These are phyloP conservation scores for Glonium stellatum DNA, from an alignment of 495 filamentous ascomycete genomes.

Conservation along the genomic window DNA sequence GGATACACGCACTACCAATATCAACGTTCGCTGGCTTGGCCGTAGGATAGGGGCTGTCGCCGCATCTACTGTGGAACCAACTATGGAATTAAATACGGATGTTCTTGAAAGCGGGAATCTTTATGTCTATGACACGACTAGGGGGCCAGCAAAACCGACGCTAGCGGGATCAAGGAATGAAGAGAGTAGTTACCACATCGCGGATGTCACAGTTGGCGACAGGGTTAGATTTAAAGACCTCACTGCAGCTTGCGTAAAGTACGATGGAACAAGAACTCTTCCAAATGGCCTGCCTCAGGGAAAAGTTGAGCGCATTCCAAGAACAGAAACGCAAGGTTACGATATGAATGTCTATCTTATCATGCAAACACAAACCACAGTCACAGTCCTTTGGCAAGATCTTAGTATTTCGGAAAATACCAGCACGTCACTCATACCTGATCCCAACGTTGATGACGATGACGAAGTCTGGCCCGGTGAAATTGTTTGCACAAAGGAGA, in stretches of 20 bases:
- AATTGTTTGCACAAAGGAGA: conserved; percentile 45
- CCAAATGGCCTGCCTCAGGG: conserved; percentile 14
- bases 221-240: conserved; percentile 50
- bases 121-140: conserved; percentile 31
- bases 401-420: conserved; percentile 42
- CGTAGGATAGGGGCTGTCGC: conserved; percentile 35
- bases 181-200: conserved; percentile 23
- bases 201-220: conserved; percentile 38
- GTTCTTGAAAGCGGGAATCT: conserved; percentile 26
- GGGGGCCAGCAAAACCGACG: conserved; percentile 7
- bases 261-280: conserved; percentile 33
- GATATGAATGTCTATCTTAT: conserved; percentile 53
- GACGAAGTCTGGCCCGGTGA: conserved; percentile 56
- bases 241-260: conserved; percentile 42
- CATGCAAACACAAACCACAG: conserved; percentile 40
- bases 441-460: conserved; percentile 44
- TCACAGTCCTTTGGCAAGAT: conserved; percentile 57
- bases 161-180: conserved; percentile 16
- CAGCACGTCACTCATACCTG: conserved; percentile 40
- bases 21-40: conserved; percentile 47
- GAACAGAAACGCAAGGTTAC: conserved; percentile 47
- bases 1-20: conserved; percentile 36
- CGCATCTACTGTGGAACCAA: conserved; percentile 9
- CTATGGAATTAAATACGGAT: conserved; percentile 7
- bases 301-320: conserved; percentile 40